These are phyloP conservation scores for Didymella lethalis DNA, from an alignment of 2,329 filamentous ascomycete species.

Conservation along the genomic window DNA sequence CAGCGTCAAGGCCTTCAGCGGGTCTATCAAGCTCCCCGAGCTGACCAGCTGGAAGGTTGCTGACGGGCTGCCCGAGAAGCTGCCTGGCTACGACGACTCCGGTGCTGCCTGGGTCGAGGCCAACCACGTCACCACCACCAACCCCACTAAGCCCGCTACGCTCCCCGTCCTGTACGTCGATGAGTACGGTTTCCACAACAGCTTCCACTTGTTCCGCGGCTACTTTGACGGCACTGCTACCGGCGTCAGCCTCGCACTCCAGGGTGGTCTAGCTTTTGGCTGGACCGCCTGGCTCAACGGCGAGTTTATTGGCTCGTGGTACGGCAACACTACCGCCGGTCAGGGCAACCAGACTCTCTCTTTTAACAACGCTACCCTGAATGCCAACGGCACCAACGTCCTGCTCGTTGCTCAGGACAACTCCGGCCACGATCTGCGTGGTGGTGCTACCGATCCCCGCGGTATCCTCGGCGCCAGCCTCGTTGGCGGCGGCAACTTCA, in stretches of 20 bases:
- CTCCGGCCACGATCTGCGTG: conserved; percentile 65
- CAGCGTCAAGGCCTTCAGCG: conserved; percentile 34
- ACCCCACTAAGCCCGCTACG: conserved; percentile 49
- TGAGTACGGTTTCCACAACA: conserved; percentile 54
- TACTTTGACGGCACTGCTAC: conserved; percentile 51
- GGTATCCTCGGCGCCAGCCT: conserved; percentile 64
- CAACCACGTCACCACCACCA: conserved; percentile 49
- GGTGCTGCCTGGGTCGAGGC: conserved; percentile 54
- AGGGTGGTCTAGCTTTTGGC: conserved; percentile 64
- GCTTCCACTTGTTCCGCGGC: conserved; percentile 54
- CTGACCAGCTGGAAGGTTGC: conserved; percentile 58
- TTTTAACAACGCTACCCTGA: conserved; percentile 60
- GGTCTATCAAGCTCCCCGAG: conserved; percentile 49
- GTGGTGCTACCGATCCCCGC: conserved; percentile 57
- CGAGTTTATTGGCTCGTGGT: conserved; percentile 63
- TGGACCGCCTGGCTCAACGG: conserved; percentile 67
- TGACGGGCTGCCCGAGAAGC: conserved; percentile 60
- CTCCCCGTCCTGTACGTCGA: conserved; percentile 54
- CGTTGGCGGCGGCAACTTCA: conserved; percentile 55
- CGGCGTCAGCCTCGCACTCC: conserved; percentile 60
- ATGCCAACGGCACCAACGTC: conserved; percentile 52
- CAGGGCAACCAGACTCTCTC: conserved; percentile 55
- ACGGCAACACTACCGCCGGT: conserved; percentile 57
- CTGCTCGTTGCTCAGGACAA: conserved; percentile 67
- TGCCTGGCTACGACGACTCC: conserved; percentile 54